Evolutionary conservation across 2,329 filamentous ascomycete species (phyloP), one percentile per base, ranked within the genome.

Genomic region (Fusarium tjaetaba): DNA sequence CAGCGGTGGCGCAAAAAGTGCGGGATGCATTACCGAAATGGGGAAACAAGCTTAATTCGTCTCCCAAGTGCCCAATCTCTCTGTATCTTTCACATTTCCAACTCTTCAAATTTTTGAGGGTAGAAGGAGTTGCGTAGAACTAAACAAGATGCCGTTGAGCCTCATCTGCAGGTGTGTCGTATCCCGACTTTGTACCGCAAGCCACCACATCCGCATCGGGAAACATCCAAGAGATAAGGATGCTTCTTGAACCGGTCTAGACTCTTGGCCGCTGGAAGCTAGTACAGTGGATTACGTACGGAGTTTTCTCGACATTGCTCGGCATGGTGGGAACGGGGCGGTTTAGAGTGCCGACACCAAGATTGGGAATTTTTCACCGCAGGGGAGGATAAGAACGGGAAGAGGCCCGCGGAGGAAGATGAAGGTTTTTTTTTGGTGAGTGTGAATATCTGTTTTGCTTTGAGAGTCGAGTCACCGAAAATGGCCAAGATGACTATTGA

Each of bases 301-400:
- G 65, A 66, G 39, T 69, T 69, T 68, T 69, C 66, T 69, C 66
- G 66, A 70, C 30, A 41, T 49, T 49, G 52, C 53, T 70, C 68
- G 68, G 68, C 32, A 70, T 70, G 66, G 46, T 70, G 66, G 66
- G 36, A 68, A 61, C 39, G 34, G 41, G 20, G 22, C 55, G 49
- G 36, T 26, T 41, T 30, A 18, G 43, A 49, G 43, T 7, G 22
- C 67, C 66, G 66, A 70, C 16, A 70, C 26, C 22, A 58, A 52
- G 41, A 48, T 46, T 46, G 30, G 16, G 7, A 41, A 20, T 36
- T 49, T 68, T 41, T 53, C 22, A 24, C 28, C 11, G 18, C 22
- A 32, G 3, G 22, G 11, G 15, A 56, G 32, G 14, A 56, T 68
- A 68, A 68, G 53, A 28, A 43, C 14, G n/a, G 9, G 2, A 5